Evolutionary conservation across 2,329 filamentous ascomycete species (phyloP), one percentile per base, ranked within the genome.

Genomic region (Pseudogymnoascus sp.): DNA sequence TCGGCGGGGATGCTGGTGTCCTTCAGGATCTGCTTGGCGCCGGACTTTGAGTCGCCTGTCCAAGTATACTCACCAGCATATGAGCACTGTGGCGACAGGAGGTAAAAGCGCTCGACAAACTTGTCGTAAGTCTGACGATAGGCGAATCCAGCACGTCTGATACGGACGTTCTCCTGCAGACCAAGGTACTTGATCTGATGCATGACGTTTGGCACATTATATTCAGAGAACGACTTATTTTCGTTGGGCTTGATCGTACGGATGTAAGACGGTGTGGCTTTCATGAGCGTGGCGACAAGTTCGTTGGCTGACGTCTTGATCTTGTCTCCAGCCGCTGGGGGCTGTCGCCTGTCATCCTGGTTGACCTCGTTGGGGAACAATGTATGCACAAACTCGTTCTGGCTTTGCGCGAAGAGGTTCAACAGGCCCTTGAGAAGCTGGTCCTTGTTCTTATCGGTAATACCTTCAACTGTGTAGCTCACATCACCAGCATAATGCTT

Each of bases 401-500:
- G 84, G 72, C 92, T 97, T 68, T 86, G 85, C 66, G 88, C 88
- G 71, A 96, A 89, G 38, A 99, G 81, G 72, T 91, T 93, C 61
- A 97, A 83, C 43, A 99, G 80, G 69, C 96, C 95, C 79, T 99
- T 99, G 64, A 97, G 80, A 49, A 99, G 82, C 76, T 96, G 91
- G 73, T 99, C 95, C 81, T 97, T 99, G 81, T 97, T 99, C 83
- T 99, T 99, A 76, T 99, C 95, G 0, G 95, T 99, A 80, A 99
- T 99, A 65, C 95, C 95, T 63, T 96, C 91, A 2, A 97, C 88
- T 1, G 90, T 90, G 75, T 99, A 99, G 68, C 87, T 88, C 69
- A 99, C 95, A 76, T 99, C 95, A 76, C 95, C 95, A 64, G 95
- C 95, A 74, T 99, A 99, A 77, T 99, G 95, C 80, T 97, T 97